Evolutionary conservation across 2,329 filamentous ascomycete genomes (phyloP).

Genomic region (Teratosphaeria nubilosa): DNA sequence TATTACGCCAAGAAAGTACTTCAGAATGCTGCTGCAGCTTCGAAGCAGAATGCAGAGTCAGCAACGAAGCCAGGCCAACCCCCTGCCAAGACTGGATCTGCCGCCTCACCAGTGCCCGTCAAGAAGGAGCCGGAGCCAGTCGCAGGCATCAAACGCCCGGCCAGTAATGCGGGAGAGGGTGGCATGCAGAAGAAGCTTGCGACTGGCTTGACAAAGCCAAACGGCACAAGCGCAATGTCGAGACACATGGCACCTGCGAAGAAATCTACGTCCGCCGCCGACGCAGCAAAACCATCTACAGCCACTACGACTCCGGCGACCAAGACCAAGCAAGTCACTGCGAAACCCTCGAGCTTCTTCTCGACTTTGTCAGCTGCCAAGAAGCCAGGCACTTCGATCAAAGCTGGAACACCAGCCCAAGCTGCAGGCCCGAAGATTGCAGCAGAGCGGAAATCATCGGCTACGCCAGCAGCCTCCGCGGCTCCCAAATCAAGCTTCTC

Average conservation of each 20-base stretch:
- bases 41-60: constrained; percentile 25
- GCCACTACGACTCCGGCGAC: constrained; percentile 8
- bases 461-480: constrained; percentile 5
- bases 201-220: constrained; percentile 12
- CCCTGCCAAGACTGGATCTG: constrained; percentile 2
- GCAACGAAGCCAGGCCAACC: not conserved
- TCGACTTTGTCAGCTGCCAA: constrained; percentile 38
- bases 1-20: constrained; percentile 50
- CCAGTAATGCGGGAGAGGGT: constrained; percentile 14
- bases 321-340: constrained; percentile 25
- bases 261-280: constrained; percentile 11
- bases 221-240: constrained; percentile 6
- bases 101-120: constrained; percentile 3
- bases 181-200: constrained; percentile 27
- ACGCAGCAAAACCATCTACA: constrained; percentile 9
- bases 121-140: constrained; percentile 15
- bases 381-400: constrained; percentile 28
- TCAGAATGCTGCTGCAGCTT: constrained; percentile 30
- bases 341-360: constrained; percentile 37
- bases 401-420: constrained; percentile 15
- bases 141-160: constrained; percentile 26
- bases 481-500: constrained; percentile 26
- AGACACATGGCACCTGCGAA: constrained; percentile 14
- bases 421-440: constrained; percentile 13
- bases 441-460: constrained; percentile 19